These are phyloP conservation scores for Colletotrichum caudatum DNA, from an alignment of 2,329 filamentous ascomycete species.

Conservation along the genomic window DNA sequence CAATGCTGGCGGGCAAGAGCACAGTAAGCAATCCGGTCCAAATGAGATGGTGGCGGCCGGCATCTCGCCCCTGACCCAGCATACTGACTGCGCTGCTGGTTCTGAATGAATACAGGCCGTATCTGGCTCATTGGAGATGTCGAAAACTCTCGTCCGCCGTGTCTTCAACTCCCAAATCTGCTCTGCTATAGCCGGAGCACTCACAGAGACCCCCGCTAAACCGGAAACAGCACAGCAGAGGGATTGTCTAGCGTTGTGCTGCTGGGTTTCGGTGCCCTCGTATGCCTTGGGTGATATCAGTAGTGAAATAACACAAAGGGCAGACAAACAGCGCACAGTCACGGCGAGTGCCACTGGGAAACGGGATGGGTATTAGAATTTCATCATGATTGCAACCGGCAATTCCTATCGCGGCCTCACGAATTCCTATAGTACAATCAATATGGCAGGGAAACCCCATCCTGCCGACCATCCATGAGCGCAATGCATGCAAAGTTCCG, in stretches of 20 bases:
- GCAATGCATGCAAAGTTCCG: slow-evolving; percentile 40
- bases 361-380: slow-evolving; percentile 37
- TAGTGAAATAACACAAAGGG: neutral
- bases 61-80: neutral
- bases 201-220: neutral
- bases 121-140: neutral
- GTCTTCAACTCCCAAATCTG: neutral
- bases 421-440: slow-evolving; percentile 42
- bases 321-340: neutral
- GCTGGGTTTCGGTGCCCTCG: neutral
- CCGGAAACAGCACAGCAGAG: neutral
- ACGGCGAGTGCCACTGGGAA: neutral
- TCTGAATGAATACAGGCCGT: neutral
- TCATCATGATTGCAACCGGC: slow-evolving; percentile 38
- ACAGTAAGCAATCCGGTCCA: neutral
- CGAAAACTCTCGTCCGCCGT: neutral
- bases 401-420: slow-evolving; percentile 37
- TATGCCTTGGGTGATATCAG: neutral
- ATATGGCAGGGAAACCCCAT: slow-evolving; percentile 40
- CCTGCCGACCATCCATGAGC: slow-evolving; percentile 40
- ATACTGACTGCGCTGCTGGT: neutral
- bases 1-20: neutral
- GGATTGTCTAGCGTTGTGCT: neutral
- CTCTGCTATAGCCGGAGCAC: neutral
- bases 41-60: neutral